Percentiles rank a stretch among this genome's conserved stretches.
phyloP scores from a whole-genome alignment of 768 basidiomycete species.

The Cantharellus cinnabarinus region DNA sequence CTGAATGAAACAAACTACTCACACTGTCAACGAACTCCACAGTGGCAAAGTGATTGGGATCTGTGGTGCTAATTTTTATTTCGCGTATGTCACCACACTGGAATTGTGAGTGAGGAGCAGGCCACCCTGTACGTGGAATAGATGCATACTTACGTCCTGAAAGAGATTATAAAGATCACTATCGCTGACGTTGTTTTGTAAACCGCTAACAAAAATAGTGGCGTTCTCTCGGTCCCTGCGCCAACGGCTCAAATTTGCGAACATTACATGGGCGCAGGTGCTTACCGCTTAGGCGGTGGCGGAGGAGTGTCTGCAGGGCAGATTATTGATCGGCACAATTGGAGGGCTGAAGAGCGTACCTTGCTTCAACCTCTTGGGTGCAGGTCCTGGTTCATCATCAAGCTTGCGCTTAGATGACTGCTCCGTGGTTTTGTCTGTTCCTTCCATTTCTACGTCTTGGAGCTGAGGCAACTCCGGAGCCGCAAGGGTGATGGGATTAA shows the following conservation, averaged over 20 bases:
- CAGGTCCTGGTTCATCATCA: neutral
- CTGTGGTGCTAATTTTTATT: constrained; percentile 49
- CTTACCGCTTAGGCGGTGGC: neutral
- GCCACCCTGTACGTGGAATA: constrained; percentile 8
- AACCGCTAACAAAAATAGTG: constrained; percentile 68
- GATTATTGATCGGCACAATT: neutral
- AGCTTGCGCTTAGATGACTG: neutral
- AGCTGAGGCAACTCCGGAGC: too few relatives aligned
- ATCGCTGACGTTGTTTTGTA: constrained; percentile 36
- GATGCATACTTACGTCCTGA: constrained; percentile 47
- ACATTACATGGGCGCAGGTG: neutral
- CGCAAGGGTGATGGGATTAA: neutral
- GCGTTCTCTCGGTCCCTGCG: constrained; percentile 84
- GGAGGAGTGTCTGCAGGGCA: neutral
- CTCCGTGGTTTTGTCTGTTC: neutral
- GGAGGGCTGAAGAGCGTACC: neutral
- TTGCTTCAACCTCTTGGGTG: neutral
- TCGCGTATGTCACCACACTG: constrained; percentile 83
- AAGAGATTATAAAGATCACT: constrained; percentile 55
- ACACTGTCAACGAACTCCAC: constrained; percentile 69
- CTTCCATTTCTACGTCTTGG: neutral
- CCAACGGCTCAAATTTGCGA: neutral
- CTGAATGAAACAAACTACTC: constrained; percentile 11
- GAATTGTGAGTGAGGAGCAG: neutral
- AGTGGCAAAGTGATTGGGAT: constrained; percentile 47